phyloP scores from a whole-genome alignment of 805 yeast species.

The Kazachstania kunashirensis region DNA sequence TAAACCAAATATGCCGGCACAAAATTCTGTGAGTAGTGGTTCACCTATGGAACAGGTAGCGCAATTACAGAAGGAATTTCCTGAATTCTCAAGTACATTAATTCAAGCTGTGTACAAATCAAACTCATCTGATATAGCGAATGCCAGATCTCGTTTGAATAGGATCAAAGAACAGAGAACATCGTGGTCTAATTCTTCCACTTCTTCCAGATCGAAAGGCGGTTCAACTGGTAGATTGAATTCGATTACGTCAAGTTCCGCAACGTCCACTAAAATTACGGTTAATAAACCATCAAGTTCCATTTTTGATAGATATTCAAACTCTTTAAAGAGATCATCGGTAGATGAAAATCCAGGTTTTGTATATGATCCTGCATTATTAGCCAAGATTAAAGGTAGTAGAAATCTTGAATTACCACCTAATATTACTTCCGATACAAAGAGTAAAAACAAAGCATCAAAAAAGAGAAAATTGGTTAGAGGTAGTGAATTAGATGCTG shows the following conservation, averaged over 20 bases:
- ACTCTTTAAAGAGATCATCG: constrained; percentile 17
- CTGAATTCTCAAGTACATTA: constrained; percentile 28
- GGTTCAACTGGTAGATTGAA: constrained; percentile 1
- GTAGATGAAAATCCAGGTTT: background rate
- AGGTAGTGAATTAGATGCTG: constrained; percentile 31
- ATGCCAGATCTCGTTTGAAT: constrained; percentile 28
- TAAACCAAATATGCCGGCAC: constrained; percentile 12
- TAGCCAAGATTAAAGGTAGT: constrained; percentile 3
- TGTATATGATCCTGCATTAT: constrained; percentile 3
- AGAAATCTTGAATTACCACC: no score
- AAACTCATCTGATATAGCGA: constrained; percentile 29
- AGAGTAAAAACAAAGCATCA: background rate
- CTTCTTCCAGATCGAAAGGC: background rate
- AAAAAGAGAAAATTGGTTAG: constrained; percentile 33
- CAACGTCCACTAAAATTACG: constrained; percentile 22
- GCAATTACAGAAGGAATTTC: constrained; percentile 22
- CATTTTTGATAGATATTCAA: constrained; percentile 31
- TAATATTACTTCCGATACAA: background rate
- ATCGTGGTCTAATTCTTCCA: constrained; percentile 14
- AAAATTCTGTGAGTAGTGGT: background rate
- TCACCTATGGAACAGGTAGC: constrained; percentile 7
- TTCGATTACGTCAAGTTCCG: constrained; percentile 1
- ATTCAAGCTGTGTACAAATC: constrained; percentile 33
- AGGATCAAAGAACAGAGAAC: constrained; percentile 22
- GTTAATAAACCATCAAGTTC: constrained; percentile 30